These are phyloP conservation scores for Symbiodinium pilosum DNA, from an alignment of 73 alveolate species.

Conservation along the genomic window DNA sequence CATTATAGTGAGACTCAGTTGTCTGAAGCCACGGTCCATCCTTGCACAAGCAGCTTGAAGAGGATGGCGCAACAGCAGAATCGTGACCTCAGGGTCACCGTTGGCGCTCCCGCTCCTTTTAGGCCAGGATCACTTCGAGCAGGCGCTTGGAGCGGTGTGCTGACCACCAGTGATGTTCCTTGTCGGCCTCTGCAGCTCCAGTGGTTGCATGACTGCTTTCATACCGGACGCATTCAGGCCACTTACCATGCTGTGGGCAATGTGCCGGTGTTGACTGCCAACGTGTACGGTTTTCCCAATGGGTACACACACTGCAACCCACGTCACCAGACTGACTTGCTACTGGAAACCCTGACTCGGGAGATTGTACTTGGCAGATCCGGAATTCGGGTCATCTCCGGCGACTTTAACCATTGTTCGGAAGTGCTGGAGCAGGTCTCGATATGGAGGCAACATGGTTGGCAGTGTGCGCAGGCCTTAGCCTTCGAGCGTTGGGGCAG, in stretches of 20 bases:
- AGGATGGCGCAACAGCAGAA: not conserved
- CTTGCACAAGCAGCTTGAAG: not conserved
- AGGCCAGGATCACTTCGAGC: not conserved
- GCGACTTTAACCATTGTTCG: not conserved
- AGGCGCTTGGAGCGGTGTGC: slow-evolving; percentile 16
- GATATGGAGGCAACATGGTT: not conserved
- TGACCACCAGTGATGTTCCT: not conserved
- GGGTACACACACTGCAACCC: not conserved
- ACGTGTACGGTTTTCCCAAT: not conserved
- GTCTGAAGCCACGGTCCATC: not conserved
- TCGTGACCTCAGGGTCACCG: not conserved
- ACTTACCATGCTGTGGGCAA: not conserved
- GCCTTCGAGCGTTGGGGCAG: not conserved
- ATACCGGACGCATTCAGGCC: not conserved
- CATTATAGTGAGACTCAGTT: not conserved
- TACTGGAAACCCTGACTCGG: not conserved
- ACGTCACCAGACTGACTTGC: not conserved
- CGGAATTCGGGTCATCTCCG: not conserved
- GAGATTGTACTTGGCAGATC: not conserved
- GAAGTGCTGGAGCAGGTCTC: not conserved
- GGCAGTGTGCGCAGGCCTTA: not conserved
- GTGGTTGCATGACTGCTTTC: not conserved
- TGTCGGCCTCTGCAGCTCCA: not conserved
- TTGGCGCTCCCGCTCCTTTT: not conserved
- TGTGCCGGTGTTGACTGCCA: not conserved